These are phyloP conservation scores for Drechslerella coelobrocha DNA, from an alignment of 2,329 filamentous ascomycete genomes.

Conservation along the genomic window DNA sequence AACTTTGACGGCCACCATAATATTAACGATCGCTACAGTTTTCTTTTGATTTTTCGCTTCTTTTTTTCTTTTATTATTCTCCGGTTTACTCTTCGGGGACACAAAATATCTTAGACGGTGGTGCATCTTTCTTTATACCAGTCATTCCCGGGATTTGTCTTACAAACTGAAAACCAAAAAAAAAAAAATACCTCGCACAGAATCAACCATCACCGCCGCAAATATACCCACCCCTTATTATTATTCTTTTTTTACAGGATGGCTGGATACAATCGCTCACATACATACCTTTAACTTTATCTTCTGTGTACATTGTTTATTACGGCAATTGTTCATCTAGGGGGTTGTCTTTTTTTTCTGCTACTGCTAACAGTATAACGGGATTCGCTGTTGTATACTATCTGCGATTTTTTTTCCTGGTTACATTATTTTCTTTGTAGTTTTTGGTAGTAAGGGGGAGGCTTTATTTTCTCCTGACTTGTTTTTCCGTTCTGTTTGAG, in stretches of 20 bases:
- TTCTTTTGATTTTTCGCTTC: too few relatives aligned
- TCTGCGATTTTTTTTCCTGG: neutral
- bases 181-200: neutral
- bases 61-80: conserved; percentile 14
- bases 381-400: conserved; percentile 29
- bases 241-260: neutral
- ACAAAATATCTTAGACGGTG: conserved; percentile 45
- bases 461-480: conserved; percentile 4
- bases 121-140: conserved; percentile 43
- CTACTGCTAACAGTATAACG: neutral
- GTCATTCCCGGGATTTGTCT: conserved; percentile 16
- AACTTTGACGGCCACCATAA: conserved; percentile 27
- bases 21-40: conserved; percentile 39
- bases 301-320: conserved; percentile 46
- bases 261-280: conserved; percentile 41
- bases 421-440: too few relatives aligned
- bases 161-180: neutral
- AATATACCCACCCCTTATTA: conserved; percentile 25
- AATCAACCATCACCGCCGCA: neutral
- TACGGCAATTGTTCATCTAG: conserved; percentile 12
- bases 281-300: conserved; percentile 43
- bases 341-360: conserved; percentile 24
- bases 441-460: neutral
- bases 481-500: neutral
- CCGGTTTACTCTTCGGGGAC: conserved; percentile 27